A percentile compares a stretch with the other conserved stretches of the same genome.
Evolutionary conservation across 108 stramenopile genomes (phyloP).

Genomic region (Nitzschia putrida): DNA sequence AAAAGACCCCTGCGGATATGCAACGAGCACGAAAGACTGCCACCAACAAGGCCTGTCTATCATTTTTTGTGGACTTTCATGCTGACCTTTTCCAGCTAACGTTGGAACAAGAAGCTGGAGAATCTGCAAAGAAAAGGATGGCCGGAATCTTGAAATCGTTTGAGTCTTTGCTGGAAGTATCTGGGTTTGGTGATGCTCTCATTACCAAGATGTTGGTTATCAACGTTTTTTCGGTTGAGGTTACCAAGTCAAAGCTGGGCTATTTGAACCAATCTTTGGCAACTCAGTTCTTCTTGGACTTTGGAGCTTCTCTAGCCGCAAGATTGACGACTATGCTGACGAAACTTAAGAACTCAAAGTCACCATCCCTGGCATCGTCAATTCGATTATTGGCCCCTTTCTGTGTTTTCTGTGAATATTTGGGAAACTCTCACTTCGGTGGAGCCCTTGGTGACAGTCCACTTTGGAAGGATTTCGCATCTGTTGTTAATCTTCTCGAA

Average conservation of each 20-base stretch:
- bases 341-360: slow-evolving; percentile 17
- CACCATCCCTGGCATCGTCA: slow-evolving; percentile 3
- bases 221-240: slow-evolving; percentile 52
- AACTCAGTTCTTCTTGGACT: slow-evolving; percentile 8
- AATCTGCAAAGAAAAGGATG: slow-evolving; percentile 28
- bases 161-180: slow-evolving; percentile 33
- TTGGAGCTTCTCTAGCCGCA: slow-evolving; percentile 30
- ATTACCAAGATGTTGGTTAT: slow-evolving; percentile 71
- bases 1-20: slow-evolving; percentile 43
- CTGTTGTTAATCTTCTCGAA: too few species aligned
- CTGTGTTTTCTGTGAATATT: slow-evolving; percentile 14
- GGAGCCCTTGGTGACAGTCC: neutral
- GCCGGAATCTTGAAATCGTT: slow-evolving; percentile 31
- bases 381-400: slow-evolving; percentile 29
- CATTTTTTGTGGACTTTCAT: slow-evolving; percentile 76
- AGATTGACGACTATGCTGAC: neutral
- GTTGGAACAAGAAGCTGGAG: slow-evolving; percentile 5
- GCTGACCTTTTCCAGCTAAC: slow-evolving; percentile 41
- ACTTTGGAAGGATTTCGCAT: slow-evolving; percentile 32
- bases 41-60: slow-evolving; percentile 48
- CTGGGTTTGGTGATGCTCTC: slow-evolving; percentile 65
- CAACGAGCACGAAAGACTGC: slow-evolving; percentile 39
- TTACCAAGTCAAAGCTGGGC: neutral
- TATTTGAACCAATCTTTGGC: neutral
- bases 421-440: neutral